Conservation (phyloP, 2,329 filamentous ascomycete species). For the Penicillium sp. region DNA sequence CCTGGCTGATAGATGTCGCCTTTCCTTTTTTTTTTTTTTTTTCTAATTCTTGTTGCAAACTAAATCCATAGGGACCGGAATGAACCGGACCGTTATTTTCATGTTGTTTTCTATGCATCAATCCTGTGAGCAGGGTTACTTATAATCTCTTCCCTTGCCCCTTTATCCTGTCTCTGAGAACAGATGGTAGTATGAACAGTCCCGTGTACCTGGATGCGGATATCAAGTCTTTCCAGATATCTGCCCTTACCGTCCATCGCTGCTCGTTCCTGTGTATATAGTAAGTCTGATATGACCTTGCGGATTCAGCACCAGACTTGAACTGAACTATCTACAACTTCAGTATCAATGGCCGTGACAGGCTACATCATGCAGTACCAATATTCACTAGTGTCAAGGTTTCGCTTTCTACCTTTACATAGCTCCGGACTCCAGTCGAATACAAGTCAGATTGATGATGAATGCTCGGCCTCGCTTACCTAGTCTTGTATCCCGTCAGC, state of each 20-base stretch:
- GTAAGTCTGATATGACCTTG: background rate
- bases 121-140: background rate
- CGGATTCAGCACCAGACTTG: background rate
- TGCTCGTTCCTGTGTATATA: background rate
- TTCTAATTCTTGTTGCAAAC: background rate
- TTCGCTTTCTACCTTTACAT: no score
- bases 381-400: no score
- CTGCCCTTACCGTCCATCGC: no score
- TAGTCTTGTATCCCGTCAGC: no score
- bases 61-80: conserved; percentile 12
- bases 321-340: no score
- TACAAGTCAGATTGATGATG: no score
- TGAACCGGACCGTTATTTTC: conserved; percentile 18
- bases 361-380: no score
- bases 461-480: no score
- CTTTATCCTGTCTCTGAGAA: background rate
- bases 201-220: no score
- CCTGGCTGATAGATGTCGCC: background rate
- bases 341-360: no score
- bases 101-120: conserved; percentile 11
- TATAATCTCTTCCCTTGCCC: background rate
- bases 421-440: no score
- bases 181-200: background rate
- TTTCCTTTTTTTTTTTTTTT: conserved; percentile 6
- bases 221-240: no score